Evolutionary conservation across 1,284 basidiomycete genomes (phyloP), one percentile per base, ranked within the genome.

Genomic region (Moesziomyces globuligerus): DNA sequence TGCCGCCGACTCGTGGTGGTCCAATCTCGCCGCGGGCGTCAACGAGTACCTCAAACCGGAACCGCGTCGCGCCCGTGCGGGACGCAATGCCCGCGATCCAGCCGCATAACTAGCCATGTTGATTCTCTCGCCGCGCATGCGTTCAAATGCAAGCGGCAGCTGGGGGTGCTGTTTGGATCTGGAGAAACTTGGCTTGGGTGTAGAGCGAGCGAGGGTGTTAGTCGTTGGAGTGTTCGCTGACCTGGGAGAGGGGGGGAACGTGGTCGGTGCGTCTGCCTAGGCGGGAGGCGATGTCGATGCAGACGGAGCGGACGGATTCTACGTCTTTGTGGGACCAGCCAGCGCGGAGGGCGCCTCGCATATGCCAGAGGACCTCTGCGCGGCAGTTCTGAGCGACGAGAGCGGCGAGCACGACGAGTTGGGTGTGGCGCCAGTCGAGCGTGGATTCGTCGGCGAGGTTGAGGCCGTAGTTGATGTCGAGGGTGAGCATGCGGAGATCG

Each of bases 401-500:
- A 8, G 62, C 58, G 0, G 68, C 48, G 10, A 72, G 29, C 7
- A 66, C 32, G 3, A 62, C 36, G 10, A 72, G 18, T 18, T 66
- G 58, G 26, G 68, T 66, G 2, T 32, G 13, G 10, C 23, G 54
- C 47, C 64, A 54, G 17, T 66, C 44, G 17, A 72, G 43, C 25
- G 66, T 43, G 3, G 11, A 2, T 18, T 66, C 25, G 7, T 61
- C 40, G 0, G 50, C 26, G 7, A 72, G 45, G 26, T 20, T 72
- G 48, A 60, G 66, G 25, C 68, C 68, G 41, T 72, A 72, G 41
- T 71, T 66, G 62, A 71, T 61, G 28, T 71, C 34, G 26, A 71
- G n/a, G 5, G 68, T 62, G 8, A 66, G 41, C 13, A 57, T 61
- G n/a, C 52, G 52, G 21, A 71, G 44, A 32, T 71, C 68, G 15